Percentiles rank a stretch among this genome's conserved stretches.
phyloP scores from a whole-genome alignment of 495 filamentous ascomycete species.

The Penicillium robsamsonii region DNA sequence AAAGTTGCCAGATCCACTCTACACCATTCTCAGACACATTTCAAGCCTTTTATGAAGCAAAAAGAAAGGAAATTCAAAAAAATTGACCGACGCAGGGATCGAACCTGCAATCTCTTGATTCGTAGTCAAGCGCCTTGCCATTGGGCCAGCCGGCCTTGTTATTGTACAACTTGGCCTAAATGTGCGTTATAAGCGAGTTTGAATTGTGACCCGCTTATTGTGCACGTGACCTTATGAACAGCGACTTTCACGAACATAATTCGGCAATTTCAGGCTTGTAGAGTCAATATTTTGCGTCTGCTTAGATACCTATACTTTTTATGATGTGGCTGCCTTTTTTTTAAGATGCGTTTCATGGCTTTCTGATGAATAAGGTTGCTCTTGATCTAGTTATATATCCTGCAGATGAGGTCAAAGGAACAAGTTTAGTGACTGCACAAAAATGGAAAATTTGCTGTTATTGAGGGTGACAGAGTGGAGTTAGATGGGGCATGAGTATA shows the following conservation, averaged over 20 bases:
- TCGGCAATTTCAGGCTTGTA: background rate
- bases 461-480: background rate
- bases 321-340: background rate
- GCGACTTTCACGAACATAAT: background rate
- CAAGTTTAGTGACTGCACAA: background rate
- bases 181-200: background rate
- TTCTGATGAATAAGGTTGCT: background rate
- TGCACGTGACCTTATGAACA: background rate
- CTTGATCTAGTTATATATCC: background rate
- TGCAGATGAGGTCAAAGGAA: background rate
- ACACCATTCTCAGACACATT: background rate
- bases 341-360: background rate
- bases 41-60: background rate
- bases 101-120: slow-evolving; percentile 59
- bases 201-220: no score
- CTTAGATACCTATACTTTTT: background rate
- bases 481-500: no score
- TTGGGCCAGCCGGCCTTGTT: slow-evolving; percentile 54
- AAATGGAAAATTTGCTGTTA: background rate
- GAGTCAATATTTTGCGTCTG: background rate
- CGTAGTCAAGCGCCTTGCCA: slow-evolving; percentile 73
- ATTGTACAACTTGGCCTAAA: background rate
- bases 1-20: background rate
- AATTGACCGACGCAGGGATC: slow-evolving; percentile 41
- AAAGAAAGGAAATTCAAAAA: slow-evolving; percentile 9